Base-by-base conservation (phyloP, 23 red algal species). In the Pyropia yezoensis region DNA sequence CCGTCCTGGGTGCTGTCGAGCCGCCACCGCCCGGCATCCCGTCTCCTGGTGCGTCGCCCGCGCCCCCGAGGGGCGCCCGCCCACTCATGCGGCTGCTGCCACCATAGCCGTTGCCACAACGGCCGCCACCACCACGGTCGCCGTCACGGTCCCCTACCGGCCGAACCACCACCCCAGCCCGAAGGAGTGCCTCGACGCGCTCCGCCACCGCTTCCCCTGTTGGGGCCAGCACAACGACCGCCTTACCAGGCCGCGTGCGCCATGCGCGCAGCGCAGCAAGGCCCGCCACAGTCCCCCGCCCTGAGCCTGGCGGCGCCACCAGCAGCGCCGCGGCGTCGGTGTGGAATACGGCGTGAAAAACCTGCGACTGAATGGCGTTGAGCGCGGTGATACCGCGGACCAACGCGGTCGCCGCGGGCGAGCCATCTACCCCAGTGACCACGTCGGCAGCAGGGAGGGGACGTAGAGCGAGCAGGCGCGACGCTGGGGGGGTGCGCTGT, bases 281-380 rank as follows among this genome's bases (percentile, higher is more conserved):
- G 16, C 77, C 77, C 5, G 63, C 64, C 54, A 91, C 21, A 5
- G 69, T 51, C 21, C 49, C 52, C 65, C 77, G 85, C 14, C 77
- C 87, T 9, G 70, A 76, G 22, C 78, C 71, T 11, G 78, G 60
- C 53, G 87, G 87, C 22, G 72, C 54, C 8, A 28, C 59, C 27
- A 91, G 23, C 14, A 91, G 50, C 61, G 76, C 34, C 60, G 71
- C 76, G 33, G 61, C 77, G 47, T 91, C 73, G 3, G 77, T 83
- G 54, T 78, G 70, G 32, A 59, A 68, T 8, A 76, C 52, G 29
- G 61, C 39, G 47, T 91, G 78, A 51, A 82, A 91, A 0, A 71
- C 77, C 66, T 77, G 77, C 15, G 87, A 69, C 65, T 91, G 87
- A 14, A 83, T 32, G 4, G 78, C 50, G 49, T 83, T 91, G 19